Percentiles rank a stretch among this genome's conserved stretches.
Conservation (phyloP, 345 rosid species). For the Euphorbia tirucalli region DNA sequence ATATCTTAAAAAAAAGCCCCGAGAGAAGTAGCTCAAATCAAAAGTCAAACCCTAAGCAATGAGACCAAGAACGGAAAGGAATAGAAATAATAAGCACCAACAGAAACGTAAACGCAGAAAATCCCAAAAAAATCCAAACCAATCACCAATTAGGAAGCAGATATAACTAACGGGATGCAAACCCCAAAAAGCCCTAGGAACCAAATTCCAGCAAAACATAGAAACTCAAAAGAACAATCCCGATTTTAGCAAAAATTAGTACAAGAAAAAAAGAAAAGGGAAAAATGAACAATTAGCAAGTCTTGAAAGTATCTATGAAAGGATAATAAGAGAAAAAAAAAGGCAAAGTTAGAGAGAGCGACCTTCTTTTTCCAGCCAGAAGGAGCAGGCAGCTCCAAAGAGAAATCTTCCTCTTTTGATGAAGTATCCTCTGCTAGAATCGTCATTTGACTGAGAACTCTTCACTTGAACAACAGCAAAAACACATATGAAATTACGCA, state of each 20-base stretch:
- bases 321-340: not conserved
- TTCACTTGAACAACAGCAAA: too few species aligned
- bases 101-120: not conserved
- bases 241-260: not conserved
- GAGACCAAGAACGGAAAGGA: too few species aligned
- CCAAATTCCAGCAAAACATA: not conserved
- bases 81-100: not conserved
- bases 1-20: too few species aligned
- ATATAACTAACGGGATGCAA: not conserved
- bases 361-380: conserved; percentile 50
- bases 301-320: too few species aligned
- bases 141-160: not conserved
- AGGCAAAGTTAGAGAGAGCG: not conserved
- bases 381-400: conserved; percentile 50
- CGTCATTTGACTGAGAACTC: conserved; percentile 33
- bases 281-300: not conserved
- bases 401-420: conserved; percentile 31
- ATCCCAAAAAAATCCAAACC: not conserved
- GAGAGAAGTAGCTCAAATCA: too few species aligned
- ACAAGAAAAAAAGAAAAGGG: not conserved
- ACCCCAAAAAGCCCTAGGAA: not conserved
- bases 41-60: too few species aligned
- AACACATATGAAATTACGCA: not conserved
- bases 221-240: not conserved
- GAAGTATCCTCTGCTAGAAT: conserved; percentile 19